Evolutionary conservation across 495 filamentous ascomycete genomes (phyloP), one percentile per base, ranked within the genome.

Genomic region (Aspergillus diversus): DNA sequence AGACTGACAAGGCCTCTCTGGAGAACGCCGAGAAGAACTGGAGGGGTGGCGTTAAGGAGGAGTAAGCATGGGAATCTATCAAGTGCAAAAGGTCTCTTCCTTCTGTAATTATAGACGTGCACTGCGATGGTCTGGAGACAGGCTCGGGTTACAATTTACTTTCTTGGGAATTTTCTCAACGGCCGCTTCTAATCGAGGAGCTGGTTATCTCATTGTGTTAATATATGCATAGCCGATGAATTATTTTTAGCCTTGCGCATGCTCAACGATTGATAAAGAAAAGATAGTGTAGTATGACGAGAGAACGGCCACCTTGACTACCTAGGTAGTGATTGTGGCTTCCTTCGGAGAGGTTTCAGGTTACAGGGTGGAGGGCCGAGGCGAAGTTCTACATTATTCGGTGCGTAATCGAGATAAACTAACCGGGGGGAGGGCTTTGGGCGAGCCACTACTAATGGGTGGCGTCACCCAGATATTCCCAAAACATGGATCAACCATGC

Each of bases 1-100:
- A 95, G 83, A 93, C 90, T 75, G 95, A 99, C 77, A 97, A 97
- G 90, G 97, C 96, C 82, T 90, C 91, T 65, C 86, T 99, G 60
- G 91, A 92, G 81, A 84, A 83, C 35, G 92, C 92, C 32, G 92
- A 96, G 84, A 90, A 89, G 78, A 88, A 90, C 66, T 92, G 90
- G 67, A 87, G 89, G 52, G 92, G 92, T 58, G 92, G 92, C 75
- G 90, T 86, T 67, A 96, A 96, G 86, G 92, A 96, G 79, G 92
- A 96, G 81, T 96, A 92, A 73, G 80, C 66, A 33, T 34, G 57
- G 33, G n/a, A 32, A 17, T 61, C 16, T 11, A 27, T 33, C n/a
- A 53, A 31, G 21, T 55, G 55, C 43, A 31, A 52, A 49, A 13
- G 54, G 17, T 47, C 32, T 62, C 52, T 46, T 52, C 50, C 47